phyloP scores from a whole-genome alignment of 2,329 filamentous ascomycete genomes.

The Hypoxylon sp. region DNA sequence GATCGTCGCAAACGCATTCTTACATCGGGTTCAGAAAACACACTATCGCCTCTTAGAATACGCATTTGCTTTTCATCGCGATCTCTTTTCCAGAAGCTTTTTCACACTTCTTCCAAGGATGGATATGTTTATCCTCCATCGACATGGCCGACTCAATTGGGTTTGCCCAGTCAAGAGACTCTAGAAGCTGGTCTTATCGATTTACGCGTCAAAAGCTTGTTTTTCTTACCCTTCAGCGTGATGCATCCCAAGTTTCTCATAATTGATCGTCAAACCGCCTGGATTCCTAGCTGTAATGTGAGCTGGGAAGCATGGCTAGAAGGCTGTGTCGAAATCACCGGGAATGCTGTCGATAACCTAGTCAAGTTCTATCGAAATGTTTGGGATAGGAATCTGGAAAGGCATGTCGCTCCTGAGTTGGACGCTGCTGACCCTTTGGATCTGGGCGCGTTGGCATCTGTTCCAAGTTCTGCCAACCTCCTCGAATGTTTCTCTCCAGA shows the following conservation, averaged over 20 bases:
- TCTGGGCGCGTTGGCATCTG: constrained; percentile 29
- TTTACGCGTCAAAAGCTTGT: constrained; percentile 77
- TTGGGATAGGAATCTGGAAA: constrained; percentile 62
- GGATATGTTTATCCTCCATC: constrained; percentile 69
- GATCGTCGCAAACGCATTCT: constrained; percentile 50
- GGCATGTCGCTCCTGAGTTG: constrained; percentile 2
- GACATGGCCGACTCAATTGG: constrained; percentile 68
- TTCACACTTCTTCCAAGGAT: constrained; percentile 70
- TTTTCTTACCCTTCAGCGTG: constrained; percentile 82
- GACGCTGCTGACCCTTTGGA: constrained; percentile 3
- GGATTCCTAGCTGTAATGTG: constrained; percentile 82
- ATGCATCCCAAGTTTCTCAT: constrained; percentile 88
- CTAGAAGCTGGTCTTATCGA: constrained; percentile 69
- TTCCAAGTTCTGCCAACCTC: constrained; percentile 38
- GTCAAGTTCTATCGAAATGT: constrained; percentile 72
- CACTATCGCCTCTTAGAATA: constrained; percentile 59
- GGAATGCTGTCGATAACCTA: constrained; percentile 68
- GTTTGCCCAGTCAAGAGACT: constrained; percentile 64
- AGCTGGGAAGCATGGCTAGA: constrained; percentile 92
- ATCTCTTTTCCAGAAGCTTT: constrained; percentile 76
- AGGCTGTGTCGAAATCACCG: constrained; percentile 73
- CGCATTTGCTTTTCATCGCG: constrained; percentile 80
- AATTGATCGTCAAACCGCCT: constrained; percentile 71
- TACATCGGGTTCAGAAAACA: constrained; percentile 23
- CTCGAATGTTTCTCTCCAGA: constrained; percentile 25